Conservation (phyloP, 768 basidiomycete species). For the Trametes cingulata region DNA sequence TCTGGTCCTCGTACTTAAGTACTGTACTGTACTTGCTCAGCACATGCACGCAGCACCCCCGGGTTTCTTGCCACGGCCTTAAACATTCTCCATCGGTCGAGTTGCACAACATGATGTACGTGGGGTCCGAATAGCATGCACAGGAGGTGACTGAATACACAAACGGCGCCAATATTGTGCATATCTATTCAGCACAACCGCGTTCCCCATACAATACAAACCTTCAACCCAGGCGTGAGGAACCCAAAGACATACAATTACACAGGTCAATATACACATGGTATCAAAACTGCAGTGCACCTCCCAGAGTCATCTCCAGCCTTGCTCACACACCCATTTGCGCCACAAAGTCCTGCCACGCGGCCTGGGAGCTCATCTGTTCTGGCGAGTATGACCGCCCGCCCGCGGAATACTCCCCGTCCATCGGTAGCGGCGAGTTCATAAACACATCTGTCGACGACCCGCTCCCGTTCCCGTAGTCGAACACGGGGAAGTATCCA, state of each 20-base stretch:
- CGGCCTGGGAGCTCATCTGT: conserved; percentile 29
- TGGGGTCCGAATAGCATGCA: no score
- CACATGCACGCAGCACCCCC: no score
- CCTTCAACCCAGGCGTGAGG: no score
- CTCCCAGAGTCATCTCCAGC: background rate
- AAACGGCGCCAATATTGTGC: no score
- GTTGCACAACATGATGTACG: no score
- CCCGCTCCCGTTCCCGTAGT: conserved; percentile 47
- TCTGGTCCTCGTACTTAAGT: no score
- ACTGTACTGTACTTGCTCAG: no score
- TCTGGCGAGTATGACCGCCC: conserved; percentile 40
- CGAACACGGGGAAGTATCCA: conserved; percentile 75
- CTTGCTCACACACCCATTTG: conserved; percentile 30
- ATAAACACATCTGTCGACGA: conserved; percentile 29
- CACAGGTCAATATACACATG: conserved; percentile 6
- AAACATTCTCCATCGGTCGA: no score
- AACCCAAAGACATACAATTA: conserved; percentile 10
- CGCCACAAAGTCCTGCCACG: conserved; percentile 37
- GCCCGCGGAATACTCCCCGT: conserved; percentile 24
- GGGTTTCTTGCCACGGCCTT: no score
- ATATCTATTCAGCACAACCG: no score
- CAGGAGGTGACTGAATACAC: no score
- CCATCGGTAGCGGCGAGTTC: conserved; percentile 29
- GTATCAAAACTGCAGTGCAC: conserved; percentile 8
- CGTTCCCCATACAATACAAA: no score